Conservation (phyloP, 169 alveolate species). For the Neospora caninum region DNA sequence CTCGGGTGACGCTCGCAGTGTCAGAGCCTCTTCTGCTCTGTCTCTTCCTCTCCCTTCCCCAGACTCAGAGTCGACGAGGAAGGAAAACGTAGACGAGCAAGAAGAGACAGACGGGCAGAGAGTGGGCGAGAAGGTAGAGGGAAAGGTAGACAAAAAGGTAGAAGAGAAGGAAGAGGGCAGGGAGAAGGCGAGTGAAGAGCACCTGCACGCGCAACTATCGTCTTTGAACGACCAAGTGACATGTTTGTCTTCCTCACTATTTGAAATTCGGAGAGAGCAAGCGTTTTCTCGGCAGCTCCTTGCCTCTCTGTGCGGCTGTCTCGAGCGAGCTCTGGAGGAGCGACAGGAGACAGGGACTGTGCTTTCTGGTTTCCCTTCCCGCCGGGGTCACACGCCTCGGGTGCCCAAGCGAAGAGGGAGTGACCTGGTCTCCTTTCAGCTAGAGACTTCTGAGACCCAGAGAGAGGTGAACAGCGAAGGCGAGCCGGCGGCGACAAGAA, state of each 20-base stretch:
- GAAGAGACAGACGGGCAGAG: background rate
- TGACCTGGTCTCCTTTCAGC: too few relatives aligned
- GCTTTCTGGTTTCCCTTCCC: too few relatives aligned
- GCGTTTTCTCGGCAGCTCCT: conserved; percentile 5
- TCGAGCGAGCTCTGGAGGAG: background rate
- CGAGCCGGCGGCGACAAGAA: background rate
- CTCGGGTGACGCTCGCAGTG: too few relatives aligned
- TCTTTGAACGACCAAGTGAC: background rate
- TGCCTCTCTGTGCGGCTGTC: background rate
- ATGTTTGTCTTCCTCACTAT: background rate
- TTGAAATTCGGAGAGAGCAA: background rate
- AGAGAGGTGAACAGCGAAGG: background rate
- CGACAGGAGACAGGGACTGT: too few relatives aligned
- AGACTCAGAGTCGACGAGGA: too few relatives aligned
- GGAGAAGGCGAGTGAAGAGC: background rate
- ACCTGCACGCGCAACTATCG: background rate
- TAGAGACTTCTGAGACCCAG: too few relatives aligned
- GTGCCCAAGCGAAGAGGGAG: too few relatives aligned
- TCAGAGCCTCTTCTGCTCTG: too few relatives aligned
- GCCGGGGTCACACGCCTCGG: too few relatives aligned
- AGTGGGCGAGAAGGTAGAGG: background rate
- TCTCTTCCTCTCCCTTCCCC: too few relatives aligned
- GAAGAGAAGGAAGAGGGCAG: background rate
- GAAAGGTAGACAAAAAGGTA: background rate
- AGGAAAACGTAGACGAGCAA: too few relatives aligned